phyloP scores from a whole-genome alignment of 768 basidiomycete genomes.

The Amanita rubescens region DNA sequence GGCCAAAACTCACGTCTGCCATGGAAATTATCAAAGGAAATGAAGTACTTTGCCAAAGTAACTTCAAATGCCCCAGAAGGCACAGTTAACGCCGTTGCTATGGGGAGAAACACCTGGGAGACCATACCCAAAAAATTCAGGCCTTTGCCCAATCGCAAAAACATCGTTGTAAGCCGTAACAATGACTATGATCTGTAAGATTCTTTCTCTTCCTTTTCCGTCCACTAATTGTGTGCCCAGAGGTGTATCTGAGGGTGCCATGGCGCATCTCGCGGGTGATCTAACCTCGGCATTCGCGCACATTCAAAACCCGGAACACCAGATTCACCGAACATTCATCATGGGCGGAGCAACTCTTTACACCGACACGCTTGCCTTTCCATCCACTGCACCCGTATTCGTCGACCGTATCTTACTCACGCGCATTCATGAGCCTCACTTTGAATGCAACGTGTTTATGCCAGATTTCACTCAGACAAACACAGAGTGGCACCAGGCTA shows the following conservation, averaged over 20 bases:
- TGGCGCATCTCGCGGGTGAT: slow-evolving; percentile 30
- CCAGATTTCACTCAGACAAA: slow-evolving; percentile 51
- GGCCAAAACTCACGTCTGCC: slow-evolving; percentile 71
- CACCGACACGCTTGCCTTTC: slow-evolving; percentile 48
- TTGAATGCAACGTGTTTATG: slow-evolving; percentile 85
- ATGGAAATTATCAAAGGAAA: slow-evolving; percentile 84
- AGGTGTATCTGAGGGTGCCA: slow-evolving; percentile 16
- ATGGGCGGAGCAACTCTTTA: slow-evolving; percentile 93
- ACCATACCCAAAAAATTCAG: slow-evolving; percentile 83
- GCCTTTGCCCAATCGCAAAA: slow-evolving; percentile 69
- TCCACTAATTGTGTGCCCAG: neutral
- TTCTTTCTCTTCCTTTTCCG: neutral
- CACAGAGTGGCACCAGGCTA: slow-evolving; percentile 47
- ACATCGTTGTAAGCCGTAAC: slow-evolving; percentile 70
- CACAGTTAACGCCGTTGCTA: slow-evolving; percentile 69
- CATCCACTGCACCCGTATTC: slow-evolving; percentile 24
- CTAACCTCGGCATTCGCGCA: slow-evolving; percentile 35
- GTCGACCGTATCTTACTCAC: slow-evolving; percentile 88
- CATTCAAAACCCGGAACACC: slow-evolving; percentile 19
- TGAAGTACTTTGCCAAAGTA: slow-evolving; percentile 87
- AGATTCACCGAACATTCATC: slow-evolving; percentile 53
- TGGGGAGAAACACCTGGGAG: slow-evolving; percentile 98
- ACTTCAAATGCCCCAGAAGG: slow-evolving; percentile 54
- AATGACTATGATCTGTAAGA: slow-evolving; percentile 55
- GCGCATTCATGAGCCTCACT: slow-evolving; percentile 65